Base-by-base conservation (phyloP, 2,329 filamentous ascomycete species). In the Fusarium penzigii region DNA sequence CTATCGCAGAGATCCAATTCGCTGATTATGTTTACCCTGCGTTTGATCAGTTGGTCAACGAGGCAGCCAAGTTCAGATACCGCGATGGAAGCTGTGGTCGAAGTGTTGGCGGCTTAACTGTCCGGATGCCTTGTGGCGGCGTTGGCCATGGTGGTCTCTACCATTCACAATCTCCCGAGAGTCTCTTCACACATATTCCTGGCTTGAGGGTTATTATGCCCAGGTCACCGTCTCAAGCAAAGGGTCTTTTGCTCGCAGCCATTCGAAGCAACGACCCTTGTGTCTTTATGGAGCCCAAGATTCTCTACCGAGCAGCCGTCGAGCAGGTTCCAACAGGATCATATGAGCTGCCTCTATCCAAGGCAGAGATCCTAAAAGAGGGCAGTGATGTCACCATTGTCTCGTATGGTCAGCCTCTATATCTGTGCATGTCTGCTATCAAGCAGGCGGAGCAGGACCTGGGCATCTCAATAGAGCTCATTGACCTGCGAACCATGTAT, bases 1-100 rank as follows among this genome's bases (percentile, higher is more conserved):
- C 94, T 0, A 84, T 97, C 20, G 93, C 93, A 1, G 94, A 99
- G 76, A 92, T 97, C 49, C 92, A 97, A 70, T 97, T 97, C 67
- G 92, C 92, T 53, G 92, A 97, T 69, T 97, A 97, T 69, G 86
- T 96, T 49, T 96, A 87, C 69, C 92, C 92, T 3, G 92, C 92
- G 0, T 96, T 96, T 65, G 92, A 97, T 67, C 92, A 97, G 75
- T 82, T 97, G 32, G 91, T 96, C 66, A 96, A 96, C 65, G 92
- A 97, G 73, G 92, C 90, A 0, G 90, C 91, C 55, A 96, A 96
- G 73, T 88, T 89, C 66, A 81, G 92, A 50, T 97, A 91, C 71
- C 81, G 92, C 44, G 87, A 88, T 45, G 85, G 84, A 0, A 57
- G 66, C 16, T 78, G 78, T 46, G 81, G 80, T 1, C 73, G 81